A percentile compares a stretch with the other conserved stretches of the same genome.
Evolutionary conservation across 371 early-diverging fungal species (phyloP).

Genomic region (Dinochytrium kinnereticum): DNA sequence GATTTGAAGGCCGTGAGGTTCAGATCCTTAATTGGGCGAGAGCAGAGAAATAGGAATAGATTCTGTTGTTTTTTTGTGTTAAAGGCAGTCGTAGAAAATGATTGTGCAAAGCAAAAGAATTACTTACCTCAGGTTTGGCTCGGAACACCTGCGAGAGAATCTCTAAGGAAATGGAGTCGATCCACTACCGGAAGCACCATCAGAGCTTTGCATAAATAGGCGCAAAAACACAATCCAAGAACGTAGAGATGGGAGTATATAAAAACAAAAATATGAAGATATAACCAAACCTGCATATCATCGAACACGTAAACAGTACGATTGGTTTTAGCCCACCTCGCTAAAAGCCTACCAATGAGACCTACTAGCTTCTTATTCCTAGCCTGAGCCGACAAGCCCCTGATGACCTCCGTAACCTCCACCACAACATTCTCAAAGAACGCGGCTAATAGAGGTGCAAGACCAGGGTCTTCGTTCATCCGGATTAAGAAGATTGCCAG

Average conservation of each 20-base stretch:
- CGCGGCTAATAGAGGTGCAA: neutral
- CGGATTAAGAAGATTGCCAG: neutral
- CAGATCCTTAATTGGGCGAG: neutral
- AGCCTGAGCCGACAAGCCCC: neutral
- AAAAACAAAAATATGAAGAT: neutral
- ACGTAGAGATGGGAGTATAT: too few species aligned
- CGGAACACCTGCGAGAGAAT: neutral
- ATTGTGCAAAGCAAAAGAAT: neutral
- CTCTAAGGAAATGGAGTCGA: neutral
- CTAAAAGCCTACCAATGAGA: neutral
- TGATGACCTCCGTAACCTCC: neutral
- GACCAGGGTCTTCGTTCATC: conserved; percentile 12
- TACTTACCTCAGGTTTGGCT: neutral
- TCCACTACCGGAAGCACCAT: conserved; percentile 9
- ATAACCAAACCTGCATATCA: conserved; percentile 12
- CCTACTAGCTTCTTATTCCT: neutral
- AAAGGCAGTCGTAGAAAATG: neutral
- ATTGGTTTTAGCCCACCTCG: neutral
- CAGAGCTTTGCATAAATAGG: too few species aligned
- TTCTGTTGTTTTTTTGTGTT: neutral
- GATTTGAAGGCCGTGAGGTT: neutral
- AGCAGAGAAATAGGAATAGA: neutral
- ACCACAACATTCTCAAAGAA: neutral
- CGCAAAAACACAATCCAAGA: too few species aligned
- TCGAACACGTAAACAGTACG: neutral